A percentile compares a stretch with the other conserved stretches of the same genome.
These are phyloP conservation scores for Candida schatavii DNA, from an alignment of 805 yeast genomes.

Conservation along the genomic window DNA sequence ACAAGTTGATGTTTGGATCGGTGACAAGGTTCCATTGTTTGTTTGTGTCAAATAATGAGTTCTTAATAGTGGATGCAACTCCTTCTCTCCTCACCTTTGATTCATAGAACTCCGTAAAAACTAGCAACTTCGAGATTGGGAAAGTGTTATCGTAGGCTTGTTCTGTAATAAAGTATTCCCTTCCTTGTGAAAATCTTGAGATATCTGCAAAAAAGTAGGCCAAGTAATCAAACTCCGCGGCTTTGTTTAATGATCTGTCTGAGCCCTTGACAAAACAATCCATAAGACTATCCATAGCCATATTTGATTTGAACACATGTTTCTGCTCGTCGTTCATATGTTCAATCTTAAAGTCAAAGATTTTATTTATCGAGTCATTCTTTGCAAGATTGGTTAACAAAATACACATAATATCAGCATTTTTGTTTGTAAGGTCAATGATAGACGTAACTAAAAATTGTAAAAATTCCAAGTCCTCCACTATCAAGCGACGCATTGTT, in stretches of 20 bases:
- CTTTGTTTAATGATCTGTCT: slow-evolving; percentile 65
- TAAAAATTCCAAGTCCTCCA: slow-evolving; percentile 58
- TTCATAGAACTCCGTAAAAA: slow-evolving; percentile 79
- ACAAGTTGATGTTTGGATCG: slow-evolving; percentile 63
- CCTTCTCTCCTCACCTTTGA: slow-evolving; percentile 83
- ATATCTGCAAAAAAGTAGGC: slow-evolving; percentile 88
- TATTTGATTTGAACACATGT: slow-evolving; percentile 50
- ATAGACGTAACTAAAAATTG: slow-evolving; percentile 48
- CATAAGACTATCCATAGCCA: slow-evolving; percentile 75
- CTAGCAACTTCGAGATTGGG: slow-evolving; percentile 78
- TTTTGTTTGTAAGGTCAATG: slow-evolving; percentile 51
- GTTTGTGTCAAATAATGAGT: slow-evolving; percentile 76
- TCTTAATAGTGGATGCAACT: slow-evolving; percentile 88
- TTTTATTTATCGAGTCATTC: slow-evolving; percentile 55
- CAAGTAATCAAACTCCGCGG: slow-evolving; percentile 77
- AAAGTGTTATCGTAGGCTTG: slow-evolving; percentile 74
- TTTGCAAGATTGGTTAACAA: slow-evolving; percentile 84
- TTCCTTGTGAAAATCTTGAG: slow-evolving; percentile 71
- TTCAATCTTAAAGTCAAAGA: slow-evolving; percentile 41
- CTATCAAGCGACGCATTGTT: slow-evolving; percentile 60
- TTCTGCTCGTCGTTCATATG: slow-evolving; percentile 36
- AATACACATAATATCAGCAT: slow-evolving; percentile 81
- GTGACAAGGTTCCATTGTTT: slow-evolving; percentile 58
- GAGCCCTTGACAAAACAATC: slow-evolving; percentile 87
- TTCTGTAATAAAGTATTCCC: slow-evolving; percentile 69